Percentiles rank a stretch among this genome's conserved stretches.
phyloP scores from a whole-genome alignment of 768 basidiomycete genomes.

The Mycena amicta region DNA sequence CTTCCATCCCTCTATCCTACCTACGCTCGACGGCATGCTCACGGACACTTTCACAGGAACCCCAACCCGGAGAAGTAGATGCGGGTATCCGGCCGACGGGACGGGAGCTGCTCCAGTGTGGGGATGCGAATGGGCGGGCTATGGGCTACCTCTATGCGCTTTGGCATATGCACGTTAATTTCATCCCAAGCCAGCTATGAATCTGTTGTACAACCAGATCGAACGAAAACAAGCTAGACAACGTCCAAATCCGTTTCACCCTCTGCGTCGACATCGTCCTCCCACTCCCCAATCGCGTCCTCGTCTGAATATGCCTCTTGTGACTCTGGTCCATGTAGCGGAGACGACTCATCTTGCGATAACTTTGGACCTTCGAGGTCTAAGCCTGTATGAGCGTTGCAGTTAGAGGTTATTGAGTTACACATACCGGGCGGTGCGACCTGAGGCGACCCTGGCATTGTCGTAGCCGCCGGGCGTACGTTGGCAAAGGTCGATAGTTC shows the following conservation, averaged over 20 bases:
- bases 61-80: conserved; percentile 67
- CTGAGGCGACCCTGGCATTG: too few species aligned
- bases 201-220: background rate
- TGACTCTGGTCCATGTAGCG: too few species aligned
- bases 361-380: too few species aligned
- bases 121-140: background rate
- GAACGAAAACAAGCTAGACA: background rate
- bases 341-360: too few species aligned
- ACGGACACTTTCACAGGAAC: conserved; percentile 51
- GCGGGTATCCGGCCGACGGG: conserved; percentile 3
- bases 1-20: conserved; percentile 16
- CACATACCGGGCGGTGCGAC: too few species aligned
- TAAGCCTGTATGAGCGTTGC: too few species aligned
- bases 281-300: background rate
- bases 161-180: background rate
- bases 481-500: too few species aligned
- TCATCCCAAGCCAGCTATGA: background rate
- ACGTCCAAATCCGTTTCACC: conserved; percentile 17
- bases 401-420: too few species aligned
- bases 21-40: conserved; percentile 10
- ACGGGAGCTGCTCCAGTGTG: background rate
- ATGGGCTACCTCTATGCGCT: background rate
- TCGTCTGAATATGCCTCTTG: background rate
- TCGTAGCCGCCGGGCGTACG: too few species aligned
- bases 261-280: conserved; percentile 15